Base-by-base conservation (phyloP, 306 rosid species). In the Amphicarpaea edgeworthii region DNA sequence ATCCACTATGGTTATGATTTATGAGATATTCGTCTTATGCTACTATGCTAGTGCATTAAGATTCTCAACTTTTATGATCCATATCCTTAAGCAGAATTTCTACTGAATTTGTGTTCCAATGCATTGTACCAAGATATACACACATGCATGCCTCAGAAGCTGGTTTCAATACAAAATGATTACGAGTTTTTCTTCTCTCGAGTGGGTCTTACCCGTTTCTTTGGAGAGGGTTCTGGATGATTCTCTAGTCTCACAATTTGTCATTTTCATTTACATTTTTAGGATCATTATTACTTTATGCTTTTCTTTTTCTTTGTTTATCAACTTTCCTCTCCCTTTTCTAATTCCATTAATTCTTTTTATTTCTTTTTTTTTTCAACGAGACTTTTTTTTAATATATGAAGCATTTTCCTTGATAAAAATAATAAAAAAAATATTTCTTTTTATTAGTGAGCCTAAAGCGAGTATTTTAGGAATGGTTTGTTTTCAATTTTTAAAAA, bases 311-410 rank as follows among this genome's bases (percentile, higher is more conserved):
- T 11, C 26, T 42, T 65, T 15, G 26, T 20, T 41, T n/a, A 20
- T 62, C 71, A 23, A 66, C 73, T 32, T 69, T 83, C 75, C 30
- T 73, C n/a, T 19, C 30, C 77, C 46, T 67, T 69, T 77, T 34
- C 58, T 15, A 49, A 19, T 75, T 75, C 21, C 57, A 8, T 75
- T 54, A 17, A 19, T 34, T 34, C 40, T 34, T 34, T n/a, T n/a
- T n/a, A n/a, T n/a, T n/a, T n/a, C n/a, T n/a, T n/a, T n/a, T n/a
- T n/a, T n/a, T n/a, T n/a, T n/a, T n/a, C n/a, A n/a, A n/a, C n/a
- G n/a, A n/a, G n/a, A n/a, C n/a, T n/a, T n/a, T n/a, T n/a, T n/a
- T n/a, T n/a, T n/a, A n/a, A n/a, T n/a, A n/a, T n/a, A n/a, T n/a
- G n/a, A n/a, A n/a, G n/a, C n/a, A n/a, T n/a, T n/a, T n/a, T n/a